Evolutionary conservation across 768 basidiomycete species (phyloP).

Genomic region (Mycena vitilis): DNA sequence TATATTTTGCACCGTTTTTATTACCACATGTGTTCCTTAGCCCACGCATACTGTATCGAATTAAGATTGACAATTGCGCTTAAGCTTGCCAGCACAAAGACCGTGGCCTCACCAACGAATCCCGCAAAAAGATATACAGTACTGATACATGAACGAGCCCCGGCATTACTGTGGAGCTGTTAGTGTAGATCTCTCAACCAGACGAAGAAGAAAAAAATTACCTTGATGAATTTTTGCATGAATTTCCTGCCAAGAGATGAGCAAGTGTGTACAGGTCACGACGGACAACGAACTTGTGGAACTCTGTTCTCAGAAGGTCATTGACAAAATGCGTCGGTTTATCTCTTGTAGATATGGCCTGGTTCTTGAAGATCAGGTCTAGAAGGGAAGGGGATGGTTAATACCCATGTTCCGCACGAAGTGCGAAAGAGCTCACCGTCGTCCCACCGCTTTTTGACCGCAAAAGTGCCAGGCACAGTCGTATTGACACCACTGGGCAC

Average conservation of each 20-base stretch:
- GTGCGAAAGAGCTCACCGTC: constrained; percentile 69
- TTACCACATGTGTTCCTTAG: constrained; percentile 24
- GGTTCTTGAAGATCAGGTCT: constrained; percentile 99
- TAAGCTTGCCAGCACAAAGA: constrained; percentile 2
- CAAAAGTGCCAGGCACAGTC: constrained; percentile 83
- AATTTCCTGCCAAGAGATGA: constrained; percentile 67
- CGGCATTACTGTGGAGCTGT: constrained; percentile 34
- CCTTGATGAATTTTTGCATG: constrained; percentile 93
- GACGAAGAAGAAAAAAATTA: constrained; percentile 41
- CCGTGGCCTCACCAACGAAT: no score
- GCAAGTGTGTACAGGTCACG: constrained; percentile 15
- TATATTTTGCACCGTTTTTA: constrained; percentile 10
- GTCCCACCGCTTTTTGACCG: constrained; percentile 95
- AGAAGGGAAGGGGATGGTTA: constrained; percentile 31
- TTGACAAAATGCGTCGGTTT: constrained; percentile 92
- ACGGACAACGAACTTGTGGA: constrained; percentile 80
- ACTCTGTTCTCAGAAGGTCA: constrained; percentile 92
- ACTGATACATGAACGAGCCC: constrained; percentile 33
- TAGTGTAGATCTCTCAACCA: constrained; percentile 2
- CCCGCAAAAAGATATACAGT: constrained; percentile 18
- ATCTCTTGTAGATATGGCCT: constrained; percentile 78
- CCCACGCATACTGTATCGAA: constrained; percentile 27
- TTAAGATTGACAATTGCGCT: constrained; percentile 18
- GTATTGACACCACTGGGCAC: constrained; percentile 75
- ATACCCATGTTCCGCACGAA: constrained; percentile 9